A percentile compares a stretch with the other conserved stretches of the same genome.
Evolutionary conservation across 108 stramenopile species (phyloP).

Genomic region (Pseudonitzschia pungens): DNA sequence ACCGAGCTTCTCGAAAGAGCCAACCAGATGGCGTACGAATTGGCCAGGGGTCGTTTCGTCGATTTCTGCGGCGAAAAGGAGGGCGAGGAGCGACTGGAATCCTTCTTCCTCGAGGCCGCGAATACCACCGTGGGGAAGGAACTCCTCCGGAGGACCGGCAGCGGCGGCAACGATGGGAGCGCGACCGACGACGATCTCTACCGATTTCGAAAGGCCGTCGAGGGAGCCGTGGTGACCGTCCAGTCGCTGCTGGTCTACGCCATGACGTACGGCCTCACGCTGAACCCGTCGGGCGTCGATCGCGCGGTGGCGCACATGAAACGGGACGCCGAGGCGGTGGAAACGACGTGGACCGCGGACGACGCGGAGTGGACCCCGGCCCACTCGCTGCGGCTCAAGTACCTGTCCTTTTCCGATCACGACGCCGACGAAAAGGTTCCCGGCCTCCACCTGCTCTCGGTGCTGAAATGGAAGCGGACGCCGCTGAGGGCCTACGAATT

Average conservation of each 20-base stretch:
- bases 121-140: not conserved
- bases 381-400: constrained; percentile 53
- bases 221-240: constrained; percentile 48
- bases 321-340: constrained; percentile 1
- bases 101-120: not conserved
- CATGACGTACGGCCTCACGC: constrained; percentile 64
- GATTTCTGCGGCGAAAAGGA: constrained; percentile 2
- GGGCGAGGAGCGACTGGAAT: constrained; percentile 5
- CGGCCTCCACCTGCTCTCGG: constrained; percentile 52
- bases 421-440: constrained; percentile 29
- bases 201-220: constrained; percentile 26
- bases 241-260: constrained; percentile 68
- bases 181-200: constrained; percentile 1
- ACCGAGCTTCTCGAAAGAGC: not conserved
- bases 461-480: constrained; percentile 51
- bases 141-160: not conserved
- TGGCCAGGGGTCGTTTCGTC: constrained; percentile 11
- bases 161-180: too few species aligned
- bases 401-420: constrained; percentile 13
- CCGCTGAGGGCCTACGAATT: constrained; percentile 71
- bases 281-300: constrained; percentile 43
- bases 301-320: constrained; percentile 57
- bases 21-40: constrained; percentile 1
- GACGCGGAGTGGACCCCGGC: constrained; percentile 9
- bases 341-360: not conserved